Conservation (phyloP, 192 early-diverging fungal species). For the Coemansia umbellata region DNA sequence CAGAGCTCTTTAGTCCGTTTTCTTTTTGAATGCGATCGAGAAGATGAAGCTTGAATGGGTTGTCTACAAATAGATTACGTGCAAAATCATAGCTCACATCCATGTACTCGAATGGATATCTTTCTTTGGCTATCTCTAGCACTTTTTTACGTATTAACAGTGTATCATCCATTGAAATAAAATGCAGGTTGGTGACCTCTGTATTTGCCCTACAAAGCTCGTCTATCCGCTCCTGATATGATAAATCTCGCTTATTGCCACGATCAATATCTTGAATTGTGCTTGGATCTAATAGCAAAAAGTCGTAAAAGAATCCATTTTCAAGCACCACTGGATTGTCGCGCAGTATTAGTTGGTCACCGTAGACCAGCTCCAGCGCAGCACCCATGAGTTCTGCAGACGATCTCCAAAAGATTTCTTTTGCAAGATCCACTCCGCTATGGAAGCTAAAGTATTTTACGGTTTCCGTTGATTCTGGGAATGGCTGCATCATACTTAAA, state of each 20-base stretch:
- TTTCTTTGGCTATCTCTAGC: slow-evolving; percentile 51
- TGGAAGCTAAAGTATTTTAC: slow-evolving; percentile 49
- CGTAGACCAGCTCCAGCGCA: slow-evolving; percentile 67
- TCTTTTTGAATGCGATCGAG: slow-evolving; percentile 32
- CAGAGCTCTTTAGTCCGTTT: not conserved
- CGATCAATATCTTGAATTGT: slow-evolving; percentile 7
- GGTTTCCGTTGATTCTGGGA: slow-evolving; percentile 19
- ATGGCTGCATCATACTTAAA: slow-evolving; percentile 55
- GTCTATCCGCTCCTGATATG: slow-evolving; percentile 21
- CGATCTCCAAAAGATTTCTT: slow-evolving; percentile 62
- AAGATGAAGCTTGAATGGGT: slow-evolving; percentile 73
- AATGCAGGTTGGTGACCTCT: slow-evolving; percentile 23
- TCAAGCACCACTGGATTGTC: slow-evolving; percentile 66
- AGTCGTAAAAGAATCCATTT: slow-evolving; percentile 80
- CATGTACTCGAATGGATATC: slow-evolving; percentile 62
- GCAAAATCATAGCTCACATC: slow-evolving; percentile 59
- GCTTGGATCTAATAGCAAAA: slow-evolving; percentile 51
- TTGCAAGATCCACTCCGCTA: slow-evolving; percentile 35
- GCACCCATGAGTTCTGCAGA: slow-evolving; percentile 70
- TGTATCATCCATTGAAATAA: slow-evolving; percentile 54
- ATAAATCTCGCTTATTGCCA: slow-evolving; percentile 1
- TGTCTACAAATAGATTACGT: slow-evolving; percentile 60
- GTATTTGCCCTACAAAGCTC: slow-evolving; percentile 13
- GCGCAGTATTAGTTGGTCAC: slow-evolving; percentile 62
- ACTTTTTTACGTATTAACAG: slow-evolving; percentile 51